Conservation (phyloP, 352 stramenopile species). For the Phytophthora sp. region DNA sequence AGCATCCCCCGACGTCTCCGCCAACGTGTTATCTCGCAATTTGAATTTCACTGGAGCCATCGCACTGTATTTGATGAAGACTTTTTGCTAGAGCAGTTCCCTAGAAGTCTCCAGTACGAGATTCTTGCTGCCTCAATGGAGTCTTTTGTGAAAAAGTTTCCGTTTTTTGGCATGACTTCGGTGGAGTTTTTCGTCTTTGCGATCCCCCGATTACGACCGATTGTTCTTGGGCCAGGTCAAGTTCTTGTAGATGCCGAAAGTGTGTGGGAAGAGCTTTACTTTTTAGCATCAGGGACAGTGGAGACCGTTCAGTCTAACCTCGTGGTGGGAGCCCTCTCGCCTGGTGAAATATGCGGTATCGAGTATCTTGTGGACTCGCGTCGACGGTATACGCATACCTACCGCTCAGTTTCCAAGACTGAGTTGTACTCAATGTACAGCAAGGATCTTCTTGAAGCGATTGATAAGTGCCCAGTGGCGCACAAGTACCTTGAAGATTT, state of each 20-base stretch:
- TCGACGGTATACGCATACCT: conserved; percentile 71
- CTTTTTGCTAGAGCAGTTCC: conserved; percentile 65
- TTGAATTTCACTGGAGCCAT: conserved; percentile 81
- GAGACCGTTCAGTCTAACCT: conserved; percentile 67
- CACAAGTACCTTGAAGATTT: conserved; percentile 74
- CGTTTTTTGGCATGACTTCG: conserved; percentile 76
- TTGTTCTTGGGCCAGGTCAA: conserved; percentile 65
- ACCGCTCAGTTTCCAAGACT: conserved; percentile 64
- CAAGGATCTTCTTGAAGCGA: conserved; percentile 56
- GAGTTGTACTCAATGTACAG: conserved; percentile 77
- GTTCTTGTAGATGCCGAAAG: conserved; percentile 77
- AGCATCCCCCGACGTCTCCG: conserved; percentile 66
- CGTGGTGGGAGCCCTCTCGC: conserved; percentile 59
- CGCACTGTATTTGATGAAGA: conserved; percentile 82
- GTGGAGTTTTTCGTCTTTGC: conserved; percentile 81
- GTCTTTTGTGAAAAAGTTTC: conserved; percentile 75
- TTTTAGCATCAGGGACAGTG: conserved; percentile 61
- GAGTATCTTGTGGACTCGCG: conserved; percentile 68
- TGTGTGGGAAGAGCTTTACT: conserved; percentile 86
- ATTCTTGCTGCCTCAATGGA: conserved; percentile 82
- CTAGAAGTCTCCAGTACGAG: conserved; percentile 77
- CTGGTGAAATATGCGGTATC: conserved; percentile 79
- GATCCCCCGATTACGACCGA: conserved; percentile 64
- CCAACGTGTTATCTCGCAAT: conserved; percentile 78
- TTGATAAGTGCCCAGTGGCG: conserved; percentile 68